Base-by-base conservation (phyloP, 257 asterid species). In the Lithospermum erythrorhizon region DNA sequence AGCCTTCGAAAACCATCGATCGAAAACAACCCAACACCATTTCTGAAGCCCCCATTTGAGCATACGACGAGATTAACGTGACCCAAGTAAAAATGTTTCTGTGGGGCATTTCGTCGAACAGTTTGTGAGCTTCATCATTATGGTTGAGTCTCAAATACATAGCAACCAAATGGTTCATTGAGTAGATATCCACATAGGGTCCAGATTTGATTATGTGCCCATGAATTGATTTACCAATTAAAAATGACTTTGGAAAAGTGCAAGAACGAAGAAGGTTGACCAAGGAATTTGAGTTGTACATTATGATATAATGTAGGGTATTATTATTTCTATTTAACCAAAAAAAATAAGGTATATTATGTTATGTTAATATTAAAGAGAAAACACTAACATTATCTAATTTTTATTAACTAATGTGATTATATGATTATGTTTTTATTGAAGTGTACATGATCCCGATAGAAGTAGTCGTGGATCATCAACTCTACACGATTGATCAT, bases 81-180 rank as follows among this genome's bases (percentile, higher is more conserved):
- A 91, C 78, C 96, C 91, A 87, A 24, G 91, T 74, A 60, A 79
- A 64, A 52, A 73, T 53, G 68, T 82, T 87, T 59, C 86, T 73
- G 6, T 63, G 77, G 53, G 70, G 81, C 94, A 85, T 85, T 78
- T 11, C 23, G 57, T 81, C 91, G 64, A 87, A 81, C 86, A 81
- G 65, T 6, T 68, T 78, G 52, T 73, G 81, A 19, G 94, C 91
- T 22, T 76, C 56, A 9, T 64, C 72, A 3, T 68, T 35, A 53
- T 24, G 32, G 17, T 75, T 68, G 55, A 79, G 67, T 8, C 79
- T 81, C 1, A 72, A 6, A 48, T 87, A 87, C 87, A 81, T 68
- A 0, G 75, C 1, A 27, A 85, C 81, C 71, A 85, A 73, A 67
- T 85, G 87, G 79, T 87, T 85, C 72, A 54, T 66, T 19, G 75